Percentiles rank a stretch among this genome's conserved stretches.
Conservation (phyloP, 2,329 filamentous ascomycete species). For the Xylaria sp. region DNA sequence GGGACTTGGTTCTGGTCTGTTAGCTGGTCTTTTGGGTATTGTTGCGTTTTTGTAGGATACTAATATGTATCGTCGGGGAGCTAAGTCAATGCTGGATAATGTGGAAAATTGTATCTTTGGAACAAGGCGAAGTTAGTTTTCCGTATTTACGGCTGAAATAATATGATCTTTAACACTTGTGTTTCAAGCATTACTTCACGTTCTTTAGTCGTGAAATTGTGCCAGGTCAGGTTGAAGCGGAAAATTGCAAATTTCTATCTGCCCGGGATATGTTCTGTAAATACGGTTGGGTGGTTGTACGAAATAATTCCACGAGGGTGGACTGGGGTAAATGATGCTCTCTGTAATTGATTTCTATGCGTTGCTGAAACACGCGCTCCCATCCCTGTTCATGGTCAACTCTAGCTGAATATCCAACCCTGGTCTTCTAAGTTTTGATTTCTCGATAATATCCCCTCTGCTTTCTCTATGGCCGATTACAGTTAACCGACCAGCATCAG, state of each 20-base stretch:
- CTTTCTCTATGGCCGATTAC: too few relatives aligned
- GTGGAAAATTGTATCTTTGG: background rate
- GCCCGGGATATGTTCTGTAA: background rate
- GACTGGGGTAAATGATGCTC: constrained; percentile 6
- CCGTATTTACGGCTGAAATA: constrained; percentile 7
- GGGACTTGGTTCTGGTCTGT: constrained; percentile 36
- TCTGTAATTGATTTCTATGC: constrained; percentile 33
- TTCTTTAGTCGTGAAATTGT: background rate
- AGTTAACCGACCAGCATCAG: too few relatives aligned
- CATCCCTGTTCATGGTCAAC: constrained; percentile 1
- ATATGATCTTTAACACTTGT: background rate
- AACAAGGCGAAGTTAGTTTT: background rate
- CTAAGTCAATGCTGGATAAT: background rate
- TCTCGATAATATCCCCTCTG: background rate
- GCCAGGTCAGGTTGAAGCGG: background rate
- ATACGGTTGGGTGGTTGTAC: background rate
- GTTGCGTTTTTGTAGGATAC: constrained; percentile 38
- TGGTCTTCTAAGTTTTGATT: constrained; percentile 3
- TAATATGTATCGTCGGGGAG: background rate
- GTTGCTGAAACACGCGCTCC: constrained; percentile 22
- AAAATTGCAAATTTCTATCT: background rate
- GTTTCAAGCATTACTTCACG: background rate
- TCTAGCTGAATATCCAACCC: constrained; percentile 18
- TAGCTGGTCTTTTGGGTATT: constrained; percentile 42
- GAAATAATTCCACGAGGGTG: constrained; percentile 1